Evolutionary conservation across 352 stramenopile species (phyloP), one percentile per base, ranked within the genome.

Genomic region (Phytophthora melonis): DNA sequence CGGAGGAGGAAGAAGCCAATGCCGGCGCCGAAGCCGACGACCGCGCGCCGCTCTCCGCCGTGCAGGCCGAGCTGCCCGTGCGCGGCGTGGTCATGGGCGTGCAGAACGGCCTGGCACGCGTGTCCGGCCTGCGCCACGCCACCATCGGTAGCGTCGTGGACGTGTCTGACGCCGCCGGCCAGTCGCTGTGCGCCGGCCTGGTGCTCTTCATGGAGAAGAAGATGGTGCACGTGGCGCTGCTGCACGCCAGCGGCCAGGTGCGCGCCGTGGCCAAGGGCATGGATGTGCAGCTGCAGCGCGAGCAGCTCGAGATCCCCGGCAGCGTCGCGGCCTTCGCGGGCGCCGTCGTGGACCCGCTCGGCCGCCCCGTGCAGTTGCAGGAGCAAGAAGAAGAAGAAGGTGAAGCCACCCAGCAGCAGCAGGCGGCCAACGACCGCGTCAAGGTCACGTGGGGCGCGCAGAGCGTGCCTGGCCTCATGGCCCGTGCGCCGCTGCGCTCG

Each of bases 81-180:
- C 64, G 54, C 14, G 88, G 88, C 49, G 75, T 87, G 6, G 75
- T 95, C 32, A 77, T 94, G 58, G 79, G 88, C 69, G 73, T 95
- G 18, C 87, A 91, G 72, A 92, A 92, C 75, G 78, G 81, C 32
- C 80, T 95, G 23, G 88, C 86, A 41, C 87, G 79, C 56, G 84
- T 95, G 64, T 94, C 88, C 32, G 88, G 88, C 0, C 77, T 95
- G 58, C 85, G 87, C 21, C 80, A 91, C 69, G 88, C 87, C 39
- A 86, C 86, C 16, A 84, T 93, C 36, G 87, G 88, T 65, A 93
- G 87, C n/a, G 80, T 92, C 34, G 79, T 95, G 39, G 66, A 78
- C 19, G 67, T 95, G 13, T 69, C 77, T 3, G 47, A 69, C 13
- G 65, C 43, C 4, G 55, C 57, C 5, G 77, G 75, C 50, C 21